A percentile compares a stretch with the other conserved stretches of the same genome.
Conservation (phyloP, 768 basidiomycete genomes). For the Antrodiella citrinella region DNA sequence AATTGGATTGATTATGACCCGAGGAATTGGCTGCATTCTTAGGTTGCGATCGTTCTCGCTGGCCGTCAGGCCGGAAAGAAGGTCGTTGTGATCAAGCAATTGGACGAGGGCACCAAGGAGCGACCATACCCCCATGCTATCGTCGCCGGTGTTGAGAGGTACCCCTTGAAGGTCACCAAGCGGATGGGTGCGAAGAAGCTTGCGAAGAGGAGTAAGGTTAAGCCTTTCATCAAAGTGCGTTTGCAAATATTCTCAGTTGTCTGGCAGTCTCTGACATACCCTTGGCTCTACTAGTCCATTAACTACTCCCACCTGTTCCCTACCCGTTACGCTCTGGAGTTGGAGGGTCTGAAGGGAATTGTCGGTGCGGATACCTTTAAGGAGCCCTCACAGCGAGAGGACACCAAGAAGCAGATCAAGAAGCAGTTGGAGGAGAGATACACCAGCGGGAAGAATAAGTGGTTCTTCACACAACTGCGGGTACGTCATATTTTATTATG, state of each 20-base stretch:
- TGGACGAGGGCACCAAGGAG: slow-evolving; percentile 95
- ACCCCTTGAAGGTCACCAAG: slow-evolving; percentile 95
- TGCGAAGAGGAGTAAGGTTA: slow-evolving; percentile 89
- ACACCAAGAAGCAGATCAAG: slow-evolving; percentile 94
- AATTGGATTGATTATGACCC: neutral
- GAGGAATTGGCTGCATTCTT: slow-evolving; percentile 3
- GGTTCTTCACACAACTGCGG: slow-evolving; percentile 89
- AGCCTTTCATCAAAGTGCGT: slow-evolving; percentile 98
- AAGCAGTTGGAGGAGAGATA: slow-evolving; percentile 95
- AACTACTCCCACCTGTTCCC: slow-evolving; percentile 99
- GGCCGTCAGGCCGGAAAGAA: slow-evolving; percentile 99
- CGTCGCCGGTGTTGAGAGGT: slow-evolving; percentile 96
- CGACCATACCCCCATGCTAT: slow-evolving; percentile 96
- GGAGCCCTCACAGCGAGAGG: slow-evolving; percentile 91
- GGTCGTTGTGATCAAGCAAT: slow-evolving; percentile 97
- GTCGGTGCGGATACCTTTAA: slow-evolving; percentile 90
- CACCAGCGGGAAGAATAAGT: slow-evolving; percentile 90
- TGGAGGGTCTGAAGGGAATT: slow-evolving; percentile 87
- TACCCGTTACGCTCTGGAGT: slow-evolving; percentile 95
- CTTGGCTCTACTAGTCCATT: slow-evolving; percentile 47
- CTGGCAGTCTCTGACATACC: neutral
- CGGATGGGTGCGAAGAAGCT: slow-evolving; percentile 97
- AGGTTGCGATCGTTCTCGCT: slow-evolving; percentile 96
- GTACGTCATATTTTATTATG: slow-evolving; percentile 33
- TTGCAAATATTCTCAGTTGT: neutral